Percentiles rank a stretch among this genome's conserved stretches.
These are phyloP conservation scores for Fraxinus sp. DNA, from an alignment of 305 asterid genomes.

Conservation along the genomic window DNA sequence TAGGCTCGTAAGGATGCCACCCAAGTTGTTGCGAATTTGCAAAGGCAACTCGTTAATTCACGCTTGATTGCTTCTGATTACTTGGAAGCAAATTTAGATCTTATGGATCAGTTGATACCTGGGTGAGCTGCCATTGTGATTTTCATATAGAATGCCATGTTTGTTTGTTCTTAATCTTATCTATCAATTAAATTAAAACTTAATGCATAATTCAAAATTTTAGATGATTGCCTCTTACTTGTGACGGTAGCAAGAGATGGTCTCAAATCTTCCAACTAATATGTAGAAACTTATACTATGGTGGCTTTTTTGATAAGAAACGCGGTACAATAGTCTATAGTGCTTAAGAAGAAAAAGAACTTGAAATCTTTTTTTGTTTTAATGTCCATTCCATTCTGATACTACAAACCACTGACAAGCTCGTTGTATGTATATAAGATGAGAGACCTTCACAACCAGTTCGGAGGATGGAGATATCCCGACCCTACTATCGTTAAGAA, in stretches of 20 bases:
- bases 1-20: constrained; percentile 93
- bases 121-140: constrained; percentile 52
- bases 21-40: constrained; percentile 82
- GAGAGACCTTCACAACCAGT: neutral
- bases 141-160: neutral
- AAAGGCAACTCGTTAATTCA: constrained; percentile 74
- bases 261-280: neutral
- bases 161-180: neutral
- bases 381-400: neutral
- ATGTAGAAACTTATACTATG: neutral
- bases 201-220: neutral
- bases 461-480: neutral
- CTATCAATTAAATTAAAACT: neutral
- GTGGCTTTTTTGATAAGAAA: neutral
- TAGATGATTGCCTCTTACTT: neutral
- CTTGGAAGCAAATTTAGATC: constrained; percentile 74
- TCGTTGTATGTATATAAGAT: neutral
- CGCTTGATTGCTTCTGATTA: constrained; percentile 69
- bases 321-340: neutral
- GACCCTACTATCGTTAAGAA: neutral
- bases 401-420: neutral
- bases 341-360: neutral
- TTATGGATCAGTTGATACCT: constrained; percentile 58
- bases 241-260: neutral
- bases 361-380: neutral